Evolutionary conservation across 495 filamentous ascomycete species (phyloP), one percentile per base, ranked within the genome.

Genomic region (Aspergillus indologenus): DNA sequence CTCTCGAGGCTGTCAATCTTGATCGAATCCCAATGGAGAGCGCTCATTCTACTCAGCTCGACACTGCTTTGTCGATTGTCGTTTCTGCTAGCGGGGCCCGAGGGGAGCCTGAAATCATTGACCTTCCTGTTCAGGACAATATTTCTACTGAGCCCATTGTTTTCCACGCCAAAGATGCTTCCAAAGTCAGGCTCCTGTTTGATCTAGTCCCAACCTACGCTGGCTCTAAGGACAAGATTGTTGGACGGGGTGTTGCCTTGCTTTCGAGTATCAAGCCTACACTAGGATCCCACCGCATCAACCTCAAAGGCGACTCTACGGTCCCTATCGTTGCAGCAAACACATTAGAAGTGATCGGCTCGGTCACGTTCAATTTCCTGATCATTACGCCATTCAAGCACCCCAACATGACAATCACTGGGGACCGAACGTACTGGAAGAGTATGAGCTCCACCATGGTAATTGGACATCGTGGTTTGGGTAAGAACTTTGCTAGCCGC

Each of bases 201-300:
- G 94, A 98, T 66, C 91, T 98, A 56, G 86, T 98, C 11, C 94
- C 93, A n/a, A 98, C 95, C 1, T 97, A 98, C 75, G 85, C 92
- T 42, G 95, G 92, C n/a, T 86, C 87, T 18, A 85, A 90, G 52
- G 90, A 96, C 53, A 80, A 89, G 61, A 88, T 95, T 61, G 83
- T 98, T 42, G 94, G 92, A n/a, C 88, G 94, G 17, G 94, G 86
- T 26, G 94, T 97, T 24, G 94, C 94, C 0, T 78, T 98, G 43
- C 83, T 98, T 5, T 90, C 89, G 3, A 92, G 85, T 59, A 82
- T 98, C 57, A 92, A 89, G 55, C 89, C 88, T 0, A 86, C 79
- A 7, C 72, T 98, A 31, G 94, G 95, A 9, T 82, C 86, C 20
- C 85, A 88, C 51, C 84, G 91, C 20, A 93, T 91, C 73, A 91